Base-by-base conservation (phyloP, 2,329 filamentous ascomycete genomes). In the Pezicula carpinea region DNA sequence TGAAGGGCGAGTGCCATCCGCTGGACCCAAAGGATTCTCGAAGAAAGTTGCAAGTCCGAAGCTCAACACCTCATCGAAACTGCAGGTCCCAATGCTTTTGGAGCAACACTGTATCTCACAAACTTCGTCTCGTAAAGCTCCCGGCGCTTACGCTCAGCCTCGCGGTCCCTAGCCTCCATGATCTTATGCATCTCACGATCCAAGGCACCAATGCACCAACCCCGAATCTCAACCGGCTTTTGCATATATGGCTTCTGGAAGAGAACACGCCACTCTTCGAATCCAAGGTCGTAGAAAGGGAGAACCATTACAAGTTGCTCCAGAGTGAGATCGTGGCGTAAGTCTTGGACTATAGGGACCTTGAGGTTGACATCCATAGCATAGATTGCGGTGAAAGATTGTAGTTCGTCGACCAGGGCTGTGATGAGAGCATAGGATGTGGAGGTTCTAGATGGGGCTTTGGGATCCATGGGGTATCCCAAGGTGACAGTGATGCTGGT, bases 221-320 rank as follows among this genome's bases (percentile, higher is more conserved):
- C 26, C 2, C 17, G 11, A 14, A 55, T 39, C 4, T 35, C n/a
- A 7, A 49, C 49, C 7, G 50, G 32, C 13, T 44, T 26, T 6
- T 34, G 50, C 49, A 55, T 49, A 17, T 48, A 55, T 4, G 39
- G 39, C 2, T 47, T 47, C 15, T 51, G 48, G 46, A 51, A 60
- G 23, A 46, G 53, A 6, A 59, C 35, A 1, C 45, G 35, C 59
- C 58, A 61, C 3, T 51, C 36, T 13, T 39, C 49, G 41, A 58
- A 60, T 5, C 35, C 36, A 1, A 59, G 43, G 11, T 59, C 58
- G 34, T 57, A 61, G 45, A 60, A 61, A 0, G 59, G 58, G 4
- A 61, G 41, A n/a, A 55, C 42, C 8, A 55, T 43, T 31, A 50
- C 48, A 2, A 59, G 43, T 38, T 59, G 51, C 1, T 15, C 19